Evolutionary conservation across 768 basidiomycete genomes (phyloP).

Genomic region (Xerocomus potaroensis): DNA sequence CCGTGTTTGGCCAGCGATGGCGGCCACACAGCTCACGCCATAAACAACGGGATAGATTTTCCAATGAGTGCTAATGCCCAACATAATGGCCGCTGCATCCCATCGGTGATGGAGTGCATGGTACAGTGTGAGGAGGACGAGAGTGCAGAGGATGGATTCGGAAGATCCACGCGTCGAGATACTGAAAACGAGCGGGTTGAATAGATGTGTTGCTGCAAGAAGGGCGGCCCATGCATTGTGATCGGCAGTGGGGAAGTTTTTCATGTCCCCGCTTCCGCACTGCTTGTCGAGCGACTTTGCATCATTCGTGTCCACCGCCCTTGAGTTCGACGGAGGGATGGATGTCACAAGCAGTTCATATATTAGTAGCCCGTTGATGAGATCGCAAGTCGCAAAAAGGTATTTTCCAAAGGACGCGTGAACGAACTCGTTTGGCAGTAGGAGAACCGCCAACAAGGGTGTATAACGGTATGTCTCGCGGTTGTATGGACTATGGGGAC

Average conservation of each 20-base stretch:
- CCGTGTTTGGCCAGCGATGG: constrained; percentile 22
- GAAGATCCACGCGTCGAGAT: constrained; percentile 98
- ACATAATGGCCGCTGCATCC: constrained; percentile 61
- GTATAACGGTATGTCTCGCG: constrained; percentile 96
- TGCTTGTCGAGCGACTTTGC: constrained; percentile 4
- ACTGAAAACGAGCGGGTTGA: constrained; percentile 92
- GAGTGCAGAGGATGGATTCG: constrained; percentile 77
- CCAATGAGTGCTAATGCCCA: constrained; percentile 89
- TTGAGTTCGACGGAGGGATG: constrained; percentile 36
- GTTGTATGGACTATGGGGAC: constrained; percentile 68
- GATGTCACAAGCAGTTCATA: constrained; percentile 53
- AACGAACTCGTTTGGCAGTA: constrained; percentile 75
- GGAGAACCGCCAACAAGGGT: constrained; percentile 78
- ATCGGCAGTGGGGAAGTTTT: neutral
- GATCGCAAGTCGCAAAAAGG: constrained; percentile 79
- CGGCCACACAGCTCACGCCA: constrained; percentile 62
- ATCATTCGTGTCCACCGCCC: neutral
- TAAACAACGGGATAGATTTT: constrained; percentile 97
- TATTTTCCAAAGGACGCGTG: constrained; percentile 91
- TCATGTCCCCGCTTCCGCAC: neutral
- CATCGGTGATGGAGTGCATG: constrained; percentile 54
- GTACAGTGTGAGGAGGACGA: constrained; percentile 71
- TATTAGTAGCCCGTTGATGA: constrained; percentile 73
- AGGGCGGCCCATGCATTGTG: constrained; percentile 40
- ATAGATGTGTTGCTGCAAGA: constrained; percentile 70